A percentile compares a stretch with the other conserved stretches of the same genome.
Evolutionary conservation across 768 basidiomycete genomes (phyloP).

Genomic region (Mycena galericulata): DNA sequence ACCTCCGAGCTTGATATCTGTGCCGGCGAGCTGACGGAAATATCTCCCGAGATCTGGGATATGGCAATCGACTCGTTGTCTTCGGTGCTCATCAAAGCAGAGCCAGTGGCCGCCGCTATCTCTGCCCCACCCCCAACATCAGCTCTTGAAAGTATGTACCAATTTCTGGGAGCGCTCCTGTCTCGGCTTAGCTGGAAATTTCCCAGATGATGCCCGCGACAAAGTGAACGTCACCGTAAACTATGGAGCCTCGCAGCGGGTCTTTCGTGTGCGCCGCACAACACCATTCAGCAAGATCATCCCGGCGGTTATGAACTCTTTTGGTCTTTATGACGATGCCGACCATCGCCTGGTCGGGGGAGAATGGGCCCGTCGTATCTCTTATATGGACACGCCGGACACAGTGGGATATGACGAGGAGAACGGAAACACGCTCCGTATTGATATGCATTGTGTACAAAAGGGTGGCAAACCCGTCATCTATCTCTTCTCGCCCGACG

Average conservation of each 20-base stretch:
- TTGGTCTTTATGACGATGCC: neutral
- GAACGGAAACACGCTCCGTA: neutral
- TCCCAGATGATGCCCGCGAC: neutral
- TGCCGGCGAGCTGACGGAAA: neutral
- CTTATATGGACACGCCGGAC: neutral
- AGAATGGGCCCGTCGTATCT: neutral
- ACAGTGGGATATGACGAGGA: neutral
- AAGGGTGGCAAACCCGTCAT: conserved; percentile 47
- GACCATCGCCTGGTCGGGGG: neutral
- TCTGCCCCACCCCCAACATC: too few relatives aligned
- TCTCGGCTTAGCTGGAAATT: neutral
- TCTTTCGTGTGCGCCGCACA: neutral
- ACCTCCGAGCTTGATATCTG: conserved; percentile 12
- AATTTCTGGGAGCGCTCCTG: neutral
- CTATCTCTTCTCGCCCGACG: conserved; percentile 48
- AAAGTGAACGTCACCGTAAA: too few relatives aligned
- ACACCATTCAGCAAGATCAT: neutral
- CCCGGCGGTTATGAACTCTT: too few relatives aligned
- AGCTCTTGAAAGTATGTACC: neutral
- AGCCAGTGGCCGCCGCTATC: neutral
- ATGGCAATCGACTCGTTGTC: neutral
- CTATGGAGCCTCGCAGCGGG: neutral
- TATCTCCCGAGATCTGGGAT: conserved; percentile 15
- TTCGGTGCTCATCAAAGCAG: neutral
- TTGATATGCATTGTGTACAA: neutral